Evolutionary conservation across 192 early-diverging fungal species (phyloP).

Genomic region (Powellomyces hirtus): DNA sequence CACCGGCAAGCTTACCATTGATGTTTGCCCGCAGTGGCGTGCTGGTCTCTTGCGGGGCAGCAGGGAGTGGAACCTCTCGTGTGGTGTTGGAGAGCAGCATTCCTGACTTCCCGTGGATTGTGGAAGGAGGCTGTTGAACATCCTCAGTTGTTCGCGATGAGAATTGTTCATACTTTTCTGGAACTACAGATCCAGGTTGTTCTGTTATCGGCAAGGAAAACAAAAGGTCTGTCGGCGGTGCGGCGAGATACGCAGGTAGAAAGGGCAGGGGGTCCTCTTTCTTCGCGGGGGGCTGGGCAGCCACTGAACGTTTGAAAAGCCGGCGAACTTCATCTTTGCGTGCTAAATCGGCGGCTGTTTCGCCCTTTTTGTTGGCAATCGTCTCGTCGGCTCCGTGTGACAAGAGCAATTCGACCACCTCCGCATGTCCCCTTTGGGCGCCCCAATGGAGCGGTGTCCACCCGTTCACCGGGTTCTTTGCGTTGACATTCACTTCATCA

Average conservation of each 20-base stretch:
- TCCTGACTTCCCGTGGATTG: no score
- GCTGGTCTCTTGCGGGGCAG: no score
- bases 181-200: not conserved
- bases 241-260: not conserved
- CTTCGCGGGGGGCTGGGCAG: not conserved
- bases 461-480: constrained; percentile 72
- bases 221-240: not conserved
- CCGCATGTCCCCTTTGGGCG: constrained; percentile 73
- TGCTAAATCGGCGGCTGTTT: constrained; percentile 70
- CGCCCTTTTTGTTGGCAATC: constrained; percentile 64
- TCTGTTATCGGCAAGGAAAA: not conserved
- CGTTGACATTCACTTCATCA: constrained; percentile 64
- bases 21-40: no score
- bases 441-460: constrained; percentile 95
- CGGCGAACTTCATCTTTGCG: constrained; percentile 2
- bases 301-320: not conserved
- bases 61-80: no score
- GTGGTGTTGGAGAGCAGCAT: no score
- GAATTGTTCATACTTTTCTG: no score
- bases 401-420: constrained; percentile 70
- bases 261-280: not conserved
- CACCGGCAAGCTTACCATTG: no score
- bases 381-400: constrained; percentile 71
- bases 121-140: no score
- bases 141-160: no score